Base-by-base conservation (phyloP, 73 alveolate genomes). In the Loxodes magnus region DNA sequence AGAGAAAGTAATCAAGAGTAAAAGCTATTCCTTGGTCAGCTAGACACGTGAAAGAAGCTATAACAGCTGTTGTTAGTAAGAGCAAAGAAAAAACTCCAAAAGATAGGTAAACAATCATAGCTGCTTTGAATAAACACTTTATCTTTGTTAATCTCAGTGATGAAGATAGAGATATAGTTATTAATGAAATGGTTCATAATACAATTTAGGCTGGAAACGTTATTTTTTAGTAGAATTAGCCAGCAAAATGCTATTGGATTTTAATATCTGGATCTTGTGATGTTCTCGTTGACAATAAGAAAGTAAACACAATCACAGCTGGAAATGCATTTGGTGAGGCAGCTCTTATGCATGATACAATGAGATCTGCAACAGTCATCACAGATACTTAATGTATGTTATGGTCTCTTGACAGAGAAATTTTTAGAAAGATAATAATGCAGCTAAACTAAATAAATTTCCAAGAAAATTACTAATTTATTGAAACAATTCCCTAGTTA, bases 261-360 rank as follows among this genome's bases (percentile, higher is more conserved):
- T 10, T 39, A 10, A 15, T 19, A 17, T 39, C 53, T 15, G 53
- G 53, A 3, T 17, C 14, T n/a, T 30, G 14, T 39, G 53, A 39
- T 17, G 53, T 39, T 15, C 0, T 39, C 21, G 21, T 39, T 17
- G 21, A 39, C 7, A 10, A 15, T 2, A 39, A 39, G 15, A 23
- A 15, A 1, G 53, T 39, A 1, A 39, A n/a, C 9, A 39, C 21
- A 17, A 17, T 57, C 19, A 57, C 55, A 35, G 79, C 91, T 3
- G 94, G 93, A 16, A 81, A 57, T 30, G 80, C 89, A 30, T 88
- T 88, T 76, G 98, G 98, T 29, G 98, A 88, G 53, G 60, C 84
- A 17, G 98, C 98, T 34, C 77, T 88, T 20, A 71, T 88, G 36
- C 86, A 88, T 57, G 82, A 88, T 72, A 83, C 85, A 7, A 82